Percentiles rank a stretch among this genome's conserved stretches.
Conservation (phyloP, 2,329 filamentous ascomycete genomes). For the Ascochyta clinopodiicola region DNA sequence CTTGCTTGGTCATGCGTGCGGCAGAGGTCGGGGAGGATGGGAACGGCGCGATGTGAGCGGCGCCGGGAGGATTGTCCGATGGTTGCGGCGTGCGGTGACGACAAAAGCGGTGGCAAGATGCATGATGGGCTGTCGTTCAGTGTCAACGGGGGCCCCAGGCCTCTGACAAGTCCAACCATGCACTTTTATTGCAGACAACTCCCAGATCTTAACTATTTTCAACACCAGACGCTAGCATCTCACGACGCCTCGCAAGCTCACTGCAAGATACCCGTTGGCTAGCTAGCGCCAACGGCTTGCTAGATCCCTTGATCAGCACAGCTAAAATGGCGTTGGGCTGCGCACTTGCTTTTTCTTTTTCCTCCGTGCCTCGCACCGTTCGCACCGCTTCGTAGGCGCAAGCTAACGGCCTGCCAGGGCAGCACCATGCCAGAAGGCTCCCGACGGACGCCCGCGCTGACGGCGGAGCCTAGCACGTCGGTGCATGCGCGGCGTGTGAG, state of each 20-base stretch:
- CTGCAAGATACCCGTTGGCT: slow-evolving; percentile 12
- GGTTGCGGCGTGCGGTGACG: slow-evolving; percentile 7
- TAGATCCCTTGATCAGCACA: slow-evolving; percentile 16
- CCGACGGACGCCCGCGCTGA: slow-evolving; percentile 36
- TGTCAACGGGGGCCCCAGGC: not conserved
- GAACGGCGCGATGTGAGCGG: slow-evolving; percentile 2
- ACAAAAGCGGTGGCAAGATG: not conserved
- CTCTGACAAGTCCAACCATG: not conserved
- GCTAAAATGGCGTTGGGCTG: slow-evolving; percentile 20
- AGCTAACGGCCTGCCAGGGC: slow-evolving; percentile 31
- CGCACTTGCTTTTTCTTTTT: slow-evolving; percentile 15
- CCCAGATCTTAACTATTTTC: not conserved
- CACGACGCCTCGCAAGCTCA: slow-evolving; percentile 5
- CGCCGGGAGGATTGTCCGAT: slow-evolving; percentile 11
- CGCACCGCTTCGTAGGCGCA: slow-evolving; percentile 16
- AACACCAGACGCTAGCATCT: slow-evolving; percentile 10
- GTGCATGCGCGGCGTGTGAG: slow-evolving; percentile 33
- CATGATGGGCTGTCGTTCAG: not conserved
- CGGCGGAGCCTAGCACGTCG: slow-evolving; percentile 45
- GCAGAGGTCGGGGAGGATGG: slow-evolving; percentile 5
- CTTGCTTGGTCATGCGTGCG: slow-evolving; percentile 18
- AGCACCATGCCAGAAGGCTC: slow-evolving; percentile 29
- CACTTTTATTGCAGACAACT: not conserved
- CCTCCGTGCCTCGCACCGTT: slow-evolving; percentile 15
- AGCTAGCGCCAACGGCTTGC: slow-evolving; percentile 11